Base-by-base conservation (phyloP, 2,329 filamentous ascomycete genomes). In the Sporothrix protearum region DNA sequence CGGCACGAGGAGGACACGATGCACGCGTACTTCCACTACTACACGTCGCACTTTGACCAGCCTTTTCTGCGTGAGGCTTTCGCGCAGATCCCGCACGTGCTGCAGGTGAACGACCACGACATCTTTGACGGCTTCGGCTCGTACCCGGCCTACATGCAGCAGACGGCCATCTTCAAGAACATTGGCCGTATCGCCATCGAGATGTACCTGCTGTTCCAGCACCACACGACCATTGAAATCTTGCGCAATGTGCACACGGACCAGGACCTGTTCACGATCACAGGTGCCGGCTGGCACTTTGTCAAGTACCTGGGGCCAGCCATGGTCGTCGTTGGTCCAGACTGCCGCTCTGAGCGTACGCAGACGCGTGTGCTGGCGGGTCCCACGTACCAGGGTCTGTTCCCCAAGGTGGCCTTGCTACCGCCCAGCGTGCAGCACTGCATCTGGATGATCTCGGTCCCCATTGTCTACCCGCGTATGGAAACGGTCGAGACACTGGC, bases 91-190 rank as follows among this genome's bases (percentile, higher is more conserved):
- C 96, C 96, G 53, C 94, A 97, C 78, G 85, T 99, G 69, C 86
- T 96, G 76, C 93, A 96, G 78, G 89, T 99, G 69, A 94, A 99
- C 78, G 96, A 98, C 77, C 96, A 98, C 80, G 96, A 99, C 76
- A 97, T 99, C 93, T 99, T 99, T 76, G 96, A 99, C 78, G 96
- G 96, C 33, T 99, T 96, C 76, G 96, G 96, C 39, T 97, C 94
- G 1, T 99, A 98, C 77, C 96, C 96, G 0, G 94, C 97, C 74
- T 96, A 98, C 79, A 98, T 99, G 95, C 96, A 99, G 79, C 92
- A 92, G 75, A 97, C 94, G 22, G 91, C 97, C 75, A 94, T 98
- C 83, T 98, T 99, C 85, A 97, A 97, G 82, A 98, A 98, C 78
- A 97, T 98, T 77, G 96, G 96, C 30, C 89, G 96, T 49, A 91